A percentile compares a stretch with the other conserved stretches of the same genome.
Evolutionary conservation across 768 basidiomycete species (phyloP).

Genomic region (Pisolithus microcarpus): DNA sequence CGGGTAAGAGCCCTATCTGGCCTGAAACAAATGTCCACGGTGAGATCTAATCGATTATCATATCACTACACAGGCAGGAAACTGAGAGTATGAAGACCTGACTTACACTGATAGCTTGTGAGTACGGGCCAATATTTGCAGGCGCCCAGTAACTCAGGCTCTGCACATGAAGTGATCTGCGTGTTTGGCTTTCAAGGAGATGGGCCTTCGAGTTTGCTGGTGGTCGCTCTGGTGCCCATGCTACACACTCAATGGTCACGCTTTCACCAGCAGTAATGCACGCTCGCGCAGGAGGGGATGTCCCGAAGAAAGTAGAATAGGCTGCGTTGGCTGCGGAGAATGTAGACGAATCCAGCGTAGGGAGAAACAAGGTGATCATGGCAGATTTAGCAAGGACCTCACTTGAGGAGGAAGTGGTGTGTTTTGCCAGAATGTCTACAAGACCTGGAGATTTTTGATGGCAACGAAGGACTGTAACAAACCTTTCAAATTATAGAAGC

Average conservation of each 20-base stretch:
- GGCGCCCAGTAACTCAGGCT: slow-evolving; percentile 98
- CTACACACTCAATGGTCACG: slow-evolving; percentile 74
- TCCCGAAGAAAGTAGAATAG: slow-evolving; percentile 79
- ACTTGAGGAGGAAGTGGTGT: slow-evolving; percentile 28
- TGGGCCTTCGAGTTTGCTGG: slow-evolving; percentile 11
- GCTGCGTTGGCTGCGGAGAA: slow-evolving; percentile 73
- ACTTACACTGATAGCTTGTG: slow-evolving; percentile 80
- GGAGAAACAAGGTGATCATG: slow-evolving; percentile 78
- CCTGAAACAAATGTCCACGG: slow-evolving; percentile 85
- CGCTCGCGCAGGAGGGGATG: slow-evolving; percentile 90
- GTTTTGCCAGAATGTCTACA: slow-evolving; percentile 45
- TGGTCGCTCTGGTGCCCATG: slow-evolving; percentile 32
- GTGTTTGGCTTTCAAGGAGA: slow-evolving; percentile 25
- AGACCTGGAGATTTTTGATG: not conserved
- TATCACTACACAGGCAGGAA: not conserved
- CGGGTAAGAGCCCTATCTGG: slow-evolving; percentile 87
- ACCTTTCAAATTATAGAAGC: slow-evolving; percentile 66
- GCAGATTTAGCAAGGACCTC: slow-evolving; percentile 23
- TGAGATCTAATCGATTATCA: slow-evolving; percentile 45
- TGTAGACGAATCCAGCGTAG: slow-evolving; percentile 57
- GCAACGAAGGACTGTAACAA: slow-evolving; percentile 1
- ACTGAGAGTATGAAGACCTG: not conserved
- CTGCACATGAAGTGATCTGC: slow-evolving; percentile 88
- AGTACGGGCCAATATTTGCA: slow-evolving; percentile 98
- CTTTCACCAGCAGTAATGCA: slow-evolving; percentile 74